Conservation (phyloP, 139 green algal species). For the Chlamydomonas incerta region DNA sequence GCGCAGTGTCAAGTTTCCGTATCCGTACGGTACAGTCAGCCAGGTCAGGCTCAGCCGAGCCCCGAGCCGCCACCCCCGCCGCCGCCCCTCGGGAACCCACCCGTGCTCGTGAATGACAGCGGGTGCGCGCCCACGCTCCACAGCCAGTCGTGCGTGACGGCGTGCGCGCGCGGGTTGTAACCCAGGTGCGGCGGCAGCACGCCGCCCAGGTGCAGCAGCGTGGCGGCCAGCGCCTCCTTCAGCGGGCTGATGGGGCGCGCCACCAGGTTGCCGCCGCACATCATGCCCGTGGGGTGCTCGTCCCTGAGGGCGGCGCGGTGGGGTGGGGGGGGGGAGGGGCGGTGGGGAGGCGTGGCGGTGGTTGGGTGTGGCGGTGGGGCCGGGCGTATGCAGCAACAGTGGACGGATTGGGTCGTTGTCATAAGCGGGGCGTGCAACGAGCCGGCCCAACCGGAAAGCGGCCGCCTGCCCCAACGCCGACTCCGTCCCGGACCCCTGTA, state of each 20-base stretch:
- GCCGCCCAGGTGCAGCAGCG: slow-evolving; percentile 66
- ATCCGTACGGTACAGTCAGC: no score
- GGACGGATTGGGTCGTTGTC: not conserved
- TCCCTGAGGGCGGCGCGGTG: slow-evolving; percentile 40
- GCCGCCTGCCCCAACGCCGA: no score
- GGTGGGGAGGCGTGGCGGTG: no score
- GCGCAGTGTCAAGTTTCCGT: no score
- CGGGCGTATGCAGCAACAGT: not conserved
- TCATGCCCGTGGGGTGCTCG: slow-evolving; percentile 72
- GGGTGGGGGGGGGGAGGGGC: not conserved
- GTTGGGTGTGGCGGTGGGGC: no score
- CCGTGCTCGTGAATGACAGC: slow-evolving; percentile 61
- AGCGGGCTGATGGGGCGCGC: slow-evolving; percentile 60
- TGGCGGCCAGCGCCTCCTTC: slow-evolving; percentile 66
- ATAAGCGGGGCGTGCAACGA: no score
- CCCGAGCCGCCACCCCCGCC: no score
- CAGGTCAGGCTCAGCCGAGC: no score
- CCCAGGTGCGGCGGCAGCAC: slow-evolving; percentile 77
- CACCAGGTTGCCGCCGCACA: slow-evolving; percentile 66
- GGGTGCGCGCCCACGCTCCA: slow-evolving; percentile 68
- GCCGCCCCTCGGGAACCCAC: no score
- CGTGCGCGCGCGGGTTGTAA: slow-evolving; percentile 49
- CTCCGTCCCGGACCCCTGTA: no score
- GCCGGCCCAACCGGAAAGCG: no score
- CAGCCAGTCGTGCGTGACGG: slow-evolving; percentile 71